These are phyloP conservation scores for Serpula lacrymans DNA, from an alignment of 768 basidiomycete species.

Conservation along the genomic window DNA sequence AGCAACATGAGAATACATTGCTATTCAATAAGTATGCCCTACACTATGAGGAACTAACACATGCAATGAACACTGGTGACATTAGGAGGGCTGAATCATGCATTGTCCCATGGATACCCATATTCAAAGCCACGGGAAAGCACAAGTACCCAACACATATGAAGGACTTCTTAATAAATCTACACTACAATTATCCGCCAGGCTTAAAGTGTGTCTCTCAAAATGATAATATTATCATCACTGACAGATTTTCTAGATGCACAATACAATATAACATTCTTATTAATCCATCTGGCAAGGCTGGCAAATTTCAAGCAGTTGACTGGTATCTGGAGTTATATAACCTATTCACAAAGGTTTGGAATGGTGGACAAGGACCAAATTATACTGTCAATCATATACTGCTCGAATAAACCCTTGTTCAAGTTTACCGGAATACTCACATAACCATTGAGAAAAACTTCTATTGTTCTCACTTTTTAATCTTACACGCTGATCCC, in stretches of 20 bases:
- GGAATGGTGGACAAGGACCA: conserved; percentile 15
- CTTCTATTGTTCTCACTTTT: neutral
- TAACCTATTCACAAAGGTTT: conserved; percentile 33
- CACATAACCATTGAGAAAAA: conserved; percentile 3
- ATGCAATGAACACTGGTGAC: conserved; percentile 28
- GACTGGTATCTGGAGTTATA: conserved; percentile 32
- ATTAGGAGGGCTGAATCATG: conserved; percentile 29
- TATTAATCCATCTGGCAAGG: conserved; percentile 27
- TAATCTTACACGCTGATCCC: conserved; percentile 8
- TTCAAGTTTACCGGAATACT: conserved; percentile 12
- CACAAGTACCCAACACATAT: conserved; percentile 23
- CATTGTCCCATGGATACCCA: conserved; percentile 23
- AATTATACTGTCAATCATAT: conserved; percentile 17
- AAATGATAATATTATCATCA: neutral
- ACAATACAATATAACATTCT: conserved; percentile 23
- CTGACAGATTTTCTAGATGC: conserved; percentile 1
- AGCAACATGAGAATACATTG: conserved; percentile 18
- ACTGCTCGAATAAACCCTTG: conserved; percentile 17
- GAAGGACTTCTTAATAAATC: conserved; percentile 16
- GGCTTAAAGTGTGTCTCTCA: conserved; percentile 9
- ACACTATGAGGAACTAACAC: conserved; percentile 28
- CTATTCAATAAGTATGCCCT: conserved; percentile 20
- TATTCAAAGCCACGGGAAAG: conserved; percentile 36
- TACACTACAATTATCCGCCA: conserved; percentile 16
- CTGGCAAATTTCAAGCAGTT: conserved; percentile 18